Percentiles rank a stretch among this genome's conserved stretches.
phyloP scores from a whole-genome alignment of 768 basidiomycete genomes.

The Russula foetens region DNA sequence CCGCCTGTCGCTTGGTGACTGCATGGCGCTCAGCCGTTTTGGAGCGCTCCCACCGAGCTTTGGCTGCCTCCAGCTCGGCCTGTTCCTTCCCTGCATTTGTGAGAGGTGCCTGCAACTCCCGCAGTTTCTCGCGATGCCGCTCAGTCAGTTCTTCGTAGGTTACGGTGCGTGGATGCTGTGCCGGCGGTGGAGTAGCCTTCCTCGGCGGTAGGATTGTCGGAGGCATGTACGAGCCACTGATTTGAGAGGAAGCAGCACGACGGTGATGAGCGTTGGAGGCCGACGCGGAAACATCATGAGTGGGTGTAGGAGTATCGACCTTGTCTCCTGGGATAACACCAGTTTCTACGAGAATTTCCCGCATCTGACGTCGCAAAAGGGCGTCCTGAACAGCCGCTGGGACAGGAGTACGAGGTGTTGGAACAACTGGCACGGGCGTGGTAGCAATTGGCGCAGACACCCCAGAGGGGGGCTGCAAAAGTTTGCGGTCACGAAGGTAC shows the following conservation, averaged over 20 bases:
- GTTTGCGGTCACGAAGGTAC: conserved; percentile 77
- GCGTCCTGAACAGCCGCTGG: conserved; percentile 72
- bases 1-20: conserved; percentile 63
- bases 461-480: conserved; percentile 77
- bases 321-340: background rate
- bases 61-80: conserved; percentile 67
- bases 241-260: conserved; percentile 10
- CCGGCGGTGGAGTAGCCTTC: conserved; percentile 38
- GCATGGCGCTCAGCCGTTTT: conserved; percentile 67
- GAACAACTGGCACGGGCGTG: conserved; percentile 34
- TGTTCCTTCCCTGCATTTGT: conserved; percentile 75
- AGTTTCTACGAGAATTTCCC: conserved; percentile 58
- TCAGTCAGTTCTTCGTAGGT: conserved; percentile 87
- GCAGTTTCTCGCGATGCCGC: conserved; percentile 78
- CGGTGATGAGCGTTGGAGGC: conserved; percentile 3
- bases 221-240: conserved; percentile 28
- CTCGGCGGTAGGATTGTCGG: conserved; percentile 40
- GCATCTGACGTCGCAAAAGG: conserved; percentile 56
- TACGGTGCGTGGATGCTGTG: conserved; percentile 47
- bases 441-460: conserved; percentile 71
- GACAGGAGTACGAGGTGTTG: conserved; percentile 42
- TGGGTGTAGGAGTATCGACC: background rate
- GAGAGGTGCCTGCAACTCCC: conserved; percentile 72
- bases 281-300: background rate
- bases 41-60: conserved; percentile 75